Evolutionary conservation across 495 filamentous ascomycete species (phyloP).

Genomic region (Tuber brumale): DNA sequence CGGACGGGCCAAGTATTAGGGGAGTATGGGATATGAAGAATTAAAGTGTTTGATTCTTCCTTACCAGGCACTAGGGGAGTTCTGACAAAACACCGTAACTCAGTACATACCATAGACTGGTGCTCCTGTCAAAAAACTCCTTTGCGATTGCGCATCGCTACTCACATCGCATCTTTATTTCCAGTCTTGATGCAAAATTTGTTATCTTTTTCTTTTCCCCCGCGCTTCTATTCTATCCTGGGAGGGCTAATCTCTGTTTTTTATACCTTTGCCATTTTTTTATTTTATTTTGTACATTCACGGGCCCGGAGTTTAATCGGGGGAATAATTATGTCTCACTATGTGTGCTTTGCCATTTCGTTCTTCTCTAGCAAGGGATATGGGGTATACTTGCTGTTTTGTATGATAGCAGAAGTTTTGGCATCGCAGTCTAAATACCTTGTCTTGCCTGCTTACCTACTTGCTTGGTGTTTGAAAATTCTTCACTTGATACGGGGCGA

Average conservation of each 20-base stretch:
- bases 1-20: conserved; percentile 11
- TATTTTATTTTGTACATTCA: background rate
- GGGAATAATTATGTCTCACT: background rate
- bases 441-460: background rate
- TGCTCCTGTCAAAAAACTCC: background rate
- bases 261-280: background rate
- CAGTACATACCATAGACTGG: conserved; percentile 6
- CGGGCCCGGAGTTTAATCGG: background rate
- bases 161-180: background rate
- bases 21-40: conserved; percentile 19
- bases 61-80: background rate
- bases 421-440: background rate
- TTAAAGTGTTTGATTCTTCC: conserved; percentile 3
- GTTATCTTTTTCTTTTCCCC: background rate
- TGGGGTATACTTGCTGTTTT: background rate
- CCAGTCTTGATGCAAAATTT: background rate
- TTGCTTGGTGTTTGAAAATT: background rate
- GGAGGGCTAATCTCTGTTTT: background rate
- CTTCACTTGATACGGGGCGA: background rate
- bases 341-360: background rate
- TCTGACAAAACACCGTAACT: background rate
- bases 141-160: background rate
- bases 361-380: background rate
- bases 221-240: background rate
- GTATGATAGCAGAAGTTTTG: background rate